These are phyloP conservation scores for Malassezia obtusa DNA, from an alignment of 1,284 basidiomycete genomes.

Conservation along the genomic window DNA sequence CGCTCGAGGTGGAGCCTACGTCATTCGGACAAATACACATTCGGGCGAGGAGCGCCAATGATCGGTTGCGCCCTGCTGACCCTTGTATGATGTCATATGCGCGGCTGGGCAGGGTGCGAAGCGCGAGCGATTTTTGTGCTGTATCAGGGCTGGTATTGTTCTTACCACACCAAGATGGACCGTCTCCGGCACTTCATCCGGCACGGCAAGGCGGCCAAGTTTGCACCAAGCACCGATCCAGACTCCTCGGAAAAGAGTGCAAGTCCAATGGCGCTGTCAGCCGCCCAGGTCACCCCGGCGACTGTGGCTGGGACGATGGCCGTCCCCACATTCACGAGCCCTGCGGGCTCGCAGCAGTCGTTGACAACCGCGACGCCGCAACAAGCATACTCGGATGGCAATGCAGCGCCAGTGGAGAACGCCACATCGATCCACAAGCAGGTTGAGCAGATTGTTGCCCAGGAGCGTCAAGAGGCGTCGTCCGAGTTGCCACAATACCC, in stretches of 20 bases:
- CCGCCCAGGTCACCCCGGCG: conserved; percentile 7
- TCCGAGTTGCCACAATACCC: background rate
- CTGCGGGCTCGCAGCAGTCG: background rate
- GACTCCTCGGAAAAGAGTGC: too few species aligned
- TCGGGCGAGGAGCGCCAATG: too few species aligned
- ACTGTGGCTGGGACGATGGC: conserved; percentile 11
- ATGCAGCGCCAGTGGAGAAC: background rate
- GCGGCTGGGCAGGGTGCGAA: too few species aligned
- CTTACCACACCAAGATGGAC: conserved; percentile 15
- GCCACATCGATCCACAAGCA: background rate
- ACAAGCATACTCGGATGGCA: background rate
- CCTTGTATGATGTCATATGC: background rate
- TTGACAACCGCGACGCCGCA: background rate
- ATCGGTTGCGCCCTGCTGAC: too few species aligned
- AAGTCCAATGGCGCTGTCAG: background rate
- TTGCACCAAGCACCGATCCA: too few species aligned
- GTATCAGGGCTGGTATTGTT: too few species aligned
- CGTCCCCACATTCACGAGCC: background rate
- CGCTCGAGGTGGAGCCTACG: too few species aligned
- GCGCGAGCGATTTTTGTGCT: too few species aligned
- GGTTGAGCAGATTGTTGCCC: background rate
- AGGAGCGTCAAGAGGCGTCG: conserved; percentile 15
- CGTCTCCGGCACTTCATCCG: conserved; percentile 41
- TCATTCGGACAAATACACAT: too few species aligned
- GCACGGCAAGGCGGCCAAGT: conserved; percentile 34